These are phyloP conservation scores for Thuja plicata DNA, from an alignment of 83 land plant genomes.

Conservation along the genomic window DNA sequence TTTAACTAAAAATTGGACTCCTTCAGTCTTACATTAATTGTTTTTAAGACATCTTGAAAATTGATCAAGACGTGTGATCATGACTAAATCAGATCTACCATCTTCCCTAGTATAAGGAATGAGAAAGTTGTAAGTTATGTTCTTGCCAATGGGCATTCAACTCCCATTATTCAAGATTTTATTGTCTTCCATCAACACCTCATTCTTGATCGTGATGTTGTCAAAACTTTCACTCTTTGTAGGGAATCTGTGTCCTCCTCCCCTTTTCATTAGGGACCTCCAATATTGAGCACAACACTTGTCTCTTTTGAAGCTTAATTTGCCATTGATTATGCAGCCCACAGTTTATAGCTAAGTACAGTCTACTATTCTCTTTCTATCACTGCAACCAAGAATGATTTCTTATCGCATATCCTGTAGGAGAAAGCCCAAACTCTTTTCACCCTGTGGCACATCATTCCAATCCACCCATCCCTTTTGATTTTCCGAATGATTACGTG, in stretches of 20 bases:
- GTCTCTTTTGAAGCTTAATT: not conserved
- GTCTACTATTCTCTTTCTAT: not conserved
- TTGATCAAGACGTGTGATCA: not conserved
- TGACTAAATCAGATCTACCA: too few relatives aligned
- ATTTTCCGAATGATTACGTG: not conserved
- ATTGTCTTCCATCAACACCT: not conserved
- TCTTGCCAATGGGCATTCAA: not conserved
- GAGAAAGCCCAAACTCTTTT: not conserved
- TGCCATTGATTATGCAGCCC: not conserved
- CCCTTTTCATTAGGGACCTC: not conserved
- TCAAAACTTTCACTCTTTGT: not conserved
- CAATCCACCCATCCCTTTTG: not conserved
- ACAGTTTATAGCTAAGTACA: not conserved
- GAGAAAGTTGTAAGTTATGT: too few relatives aligned
- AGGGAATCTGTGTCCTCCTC: not conserved
- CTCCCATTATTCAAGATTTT: not conserved
- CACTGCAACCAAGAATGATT: not conserved
- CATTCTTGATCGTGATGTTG: not conserved
- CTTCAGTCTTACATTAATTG: too few relatives aligned
- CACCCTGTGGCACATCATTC: not conserved
- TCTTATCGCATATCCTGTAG: not conserved
- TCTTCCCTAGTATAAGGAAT: too few relatives aligned
- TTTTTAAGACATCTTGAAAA: not conserved
- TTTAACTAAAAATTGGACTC: not conserved
- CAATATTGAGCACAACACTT: not conserved